Base-by-base conservation (phyloP, 257 asterid species). In the Fraxinus cuspidata region DNA sequence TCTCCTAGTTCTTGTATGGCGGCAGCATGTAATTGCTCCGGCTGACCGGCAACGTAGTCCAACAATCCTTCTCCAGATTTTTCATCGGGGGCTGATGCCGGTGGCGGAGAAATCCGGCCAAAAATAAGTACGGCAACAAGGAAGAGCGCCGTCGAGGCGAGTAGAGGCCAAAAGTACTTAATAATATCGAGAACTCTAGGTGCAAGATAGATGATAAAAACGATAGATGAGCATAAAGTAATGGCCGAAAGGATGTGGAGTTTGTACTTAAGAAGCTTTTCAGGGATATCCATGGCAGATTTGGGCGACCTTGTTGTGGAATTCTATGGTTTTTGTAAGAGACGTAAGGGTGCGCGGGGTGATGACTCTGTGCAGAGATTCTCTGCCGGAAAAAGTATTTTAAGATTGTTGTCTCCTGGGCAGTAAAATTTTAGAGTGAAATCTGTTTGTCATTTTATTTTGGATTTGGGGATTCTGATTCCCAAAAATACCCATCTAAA, bases 111-210 rank as follows among this genome's bases (percentile, higher is more conserved):
- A 78, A 89, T 82, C 85, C 85, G 84, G 58, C 89, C 87, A 44
- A 92, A 80, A 10, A 88, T 88, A 12, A 88, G 84, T 31, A 92
- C 72, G 65, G 90, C 79, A 69, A 78, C 78, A 37, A 92, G 92
- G 53, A 92, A 89, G 2, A 90, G 84, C 58, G 95, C 95, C 67
- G 95, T 92, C 3, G 97, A 92, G 72, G 80, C 74, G 53, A 92
- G 80, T 0, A 92, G 96, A 35, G 97, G 97, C 92, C 91, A 89
- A 28, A 92, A 92, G 85, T 78, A 92, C 42, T 76, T 82, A 0
- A 92, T 11, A 35, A 91, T 19, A 71, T 88, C 88, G 77, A 91
- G 64, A 32, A 91, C 84, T 7, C 87, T 82, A 2, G 93, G 95
- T 21, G 96, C 93, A 0, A 91, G 78, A 60, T 81, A 87, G 82